A percentile compares a stretch with the other conserved stretches of the same genome.
Evolutionary conservation across 108 stramenopile genomes (phyloP).

Genomic region (Pseudonitzschia multiseries): DNA sequence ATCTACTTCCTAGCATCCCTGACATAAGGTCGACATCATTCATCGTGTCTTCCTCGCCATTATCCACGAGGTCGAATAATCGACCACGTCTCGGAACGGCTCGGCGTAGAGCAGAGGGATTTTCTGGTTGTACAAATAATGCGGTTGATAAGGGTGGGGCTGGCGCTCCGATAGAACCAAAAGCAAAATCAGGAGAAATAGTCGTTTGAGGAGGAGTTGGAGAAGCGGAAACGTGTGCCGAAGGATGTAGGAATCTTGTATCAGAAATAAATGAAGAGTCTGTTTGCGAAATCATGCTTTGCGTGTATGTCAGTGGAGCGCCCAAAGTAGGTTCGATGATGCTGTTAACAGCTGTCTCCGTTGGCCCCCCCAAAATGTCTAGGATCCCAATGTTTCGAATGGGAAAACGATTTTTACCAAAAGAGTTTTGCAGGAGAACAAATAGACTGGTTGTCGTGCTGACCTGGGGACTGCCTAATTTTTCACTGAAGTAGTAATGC

Average conservation of each 20-base stretch:
- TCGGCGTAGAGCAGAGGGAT: background rate
- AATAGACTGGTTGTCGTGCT: constrained; percentile 57
- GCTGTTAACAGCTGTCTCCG: background rate
- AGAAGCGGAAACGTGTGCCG: constrained; percentile 24
- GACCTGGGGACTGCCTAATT: constrained; percentile 13
- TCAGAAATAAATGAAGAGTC: background rate
- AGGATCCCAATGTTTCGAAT: constrained; percentile 42
- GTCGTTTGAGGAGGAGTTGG: constrained; percentile 43
- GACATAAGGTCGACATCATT: constrained; percentile 70
- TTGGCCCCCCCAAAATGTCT: constrained; percentile 23
- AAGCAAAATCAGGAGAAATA: constrained; percentile 32
- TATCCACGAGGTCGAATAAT: constrained; percentile 82
- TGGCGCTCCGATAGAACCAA: constrained; percentile 36
- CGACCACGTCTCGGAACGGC: constrained; percentile 59
- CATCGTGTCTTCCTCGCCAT: constrained; percentile 47
- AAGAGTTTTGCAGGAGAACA: constrained; percentile 66
- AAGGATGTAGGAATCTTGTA: background rate
- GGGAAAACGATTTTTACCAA: constrained; percentile 39
- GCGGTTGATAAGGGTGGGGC: background rate
- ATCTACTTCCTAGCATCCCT: constrained; percentile 73
- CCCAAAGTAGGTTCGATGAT: constrained; percentile 1
- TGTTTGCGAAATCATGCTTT: constrained; percentile 7
- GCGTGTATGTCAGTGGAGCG: constrained; percentile 1
- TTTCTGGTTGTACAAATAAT: constrained; percentile 2
- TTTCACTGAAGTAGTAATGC: constrained; percentile 43